Evolutionary conservation across 2,329 filamentous ascomycete genomes (phyloP).

Genomic region (Calonectria naviculata): DNA sequence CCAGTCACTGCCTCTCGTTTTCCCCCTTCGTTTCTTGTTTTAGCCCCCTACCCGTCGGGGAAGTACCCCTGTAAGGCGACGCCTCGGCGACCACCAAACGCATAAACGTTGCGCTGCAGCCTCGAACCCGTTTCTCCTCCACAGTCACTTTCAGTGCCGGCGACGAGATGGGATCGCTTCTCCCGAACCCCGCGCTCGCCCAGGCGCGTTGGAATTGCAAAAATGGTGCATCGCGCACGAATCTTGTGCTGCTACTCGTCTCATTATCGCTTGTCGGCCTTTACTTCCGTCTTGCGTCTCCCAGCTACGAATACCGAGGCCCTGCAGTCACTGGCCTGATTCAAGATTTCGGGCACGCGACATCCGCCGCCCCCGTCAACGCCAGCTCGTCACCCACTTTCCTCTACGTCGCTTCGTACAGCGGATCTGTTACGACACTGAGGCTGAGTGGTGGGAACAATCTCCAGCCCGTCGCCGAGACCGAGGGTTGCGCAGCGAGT

Average conservation of each 20-base stretch:
- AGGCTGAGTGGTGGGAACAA: constrained; percentile 46
- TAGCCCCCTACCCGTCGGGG: background rate
- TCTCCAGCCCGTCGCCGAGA: constrained; percentile 55
- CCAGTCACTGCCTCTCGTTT: background rate
- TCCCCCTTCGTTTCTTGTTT: background rate
- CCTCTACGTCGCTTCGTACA: constrained; percentile 62
- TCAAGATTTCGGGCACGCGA: background rate
- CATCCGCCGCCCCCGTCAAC: background rate
- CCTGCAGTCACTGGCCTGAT: background rate
- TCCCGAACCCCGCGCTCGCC: constrained; percentile 4
- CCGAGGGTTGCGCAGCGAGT: constrained; percentile 61
- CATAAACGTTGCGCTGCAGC: background rate
- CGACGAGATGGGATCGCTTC: constrained; percentile 24
- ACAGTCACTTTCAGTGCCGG: background rate
- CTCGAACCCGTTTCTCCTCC: background rate
- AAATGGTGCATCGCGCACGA: constrained; percentile 5
- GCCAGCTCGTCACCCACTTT: constrained; percentile 1
- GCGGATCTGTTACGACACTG: constrained; percentile 60
- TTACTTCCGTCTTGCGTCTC: constrained; percentile 30
- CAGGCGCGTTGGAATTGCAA: constrained; percentile 1
- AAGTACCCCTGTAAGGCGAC: background rate
- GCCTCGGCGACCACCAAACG: background rate
- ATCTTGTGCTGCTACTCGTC: constrained; percentile 28
- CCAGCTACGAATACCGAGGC: constrained; percentile 12
- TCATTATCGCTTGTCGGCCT: constrained; percentile 23